Conservation (phyloP, 106 monocot species). For the Acanthochlamys bracteata region DNA sequence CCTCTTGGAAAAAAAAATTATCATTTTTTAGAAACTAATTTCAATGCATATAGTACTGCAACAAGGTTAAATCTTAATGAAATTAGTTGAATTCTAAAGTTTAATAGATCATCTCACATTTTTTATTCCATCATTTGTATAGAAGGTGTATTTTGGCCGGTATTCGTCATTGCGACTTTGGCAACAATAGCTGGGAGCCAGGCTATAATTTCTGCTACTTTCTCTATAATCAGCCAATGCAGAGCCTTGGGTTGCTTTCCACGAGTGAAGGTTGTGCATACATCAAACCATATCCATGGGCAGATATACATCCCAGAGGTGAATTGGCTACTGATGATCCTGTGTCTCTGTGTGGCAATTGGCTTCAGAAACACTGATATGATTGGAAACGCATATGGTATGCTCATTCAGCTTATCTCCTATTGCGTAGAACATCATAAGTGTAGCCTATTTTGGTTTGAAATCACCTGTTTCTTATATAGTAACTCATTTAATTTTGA, state of each 20-base stretch:
- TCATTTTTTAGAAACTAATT: no score
- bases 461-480: no score
- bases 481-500: no score
- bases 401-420: conserved; percentile 3
- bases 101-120: no score
- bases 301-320: conserved; percentile 93
- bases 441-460: no score
- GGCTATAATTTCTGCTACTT: conserved; percentile 78
- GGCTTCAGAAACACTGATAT: conserved; percentile 50
- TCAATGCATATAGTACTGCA: no score
- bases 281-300: conserved; percentile 60
- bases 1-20: no score
- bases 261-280: conserved; percentile 77
- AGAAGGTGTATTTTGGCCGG: conserved; percentile 77
- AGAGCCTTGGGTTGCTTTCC: conserved; percentile 71
- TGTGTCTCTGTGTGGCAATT: conserved; percentile 55
- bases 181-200: conserved; percentile 70
- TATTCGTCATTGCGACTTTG: conserved; percentile 64
- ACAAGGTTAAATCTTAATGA: no score
- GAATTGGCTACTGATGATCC: conserved; percentile 73
- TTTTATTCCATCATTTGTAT: background rate
- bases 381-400: conserved; percentile 92
- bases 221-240: conserved; percentile 78
- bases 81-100: no score
- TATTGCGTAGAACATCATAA: background rate